Conservation (phyloP, 805 yeast species). For the Candida schatavii region DNA sequence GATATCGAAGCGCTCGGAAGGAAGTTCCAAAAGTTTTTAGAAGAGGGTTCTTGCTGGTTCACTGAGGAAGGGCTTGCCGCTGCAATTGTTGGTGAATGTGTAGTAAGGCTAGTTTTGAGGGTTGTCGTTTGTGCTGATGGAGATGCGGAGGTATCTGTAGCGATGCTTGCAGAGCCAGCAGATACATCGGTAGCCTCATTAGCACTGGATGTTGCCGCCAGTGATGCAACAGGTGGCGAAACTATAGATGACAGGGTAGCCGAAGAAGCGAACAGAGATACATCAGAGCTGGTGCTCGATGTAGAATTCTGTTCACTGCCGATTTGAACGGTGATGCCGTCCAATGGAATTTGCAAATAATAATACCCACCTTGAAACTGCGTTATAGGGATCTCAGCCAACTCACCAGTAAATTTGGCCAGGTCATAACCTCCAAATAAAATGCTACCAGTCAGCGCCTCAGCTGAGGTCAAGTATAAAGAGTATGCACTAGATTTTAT, state of each 20-base stretch:
- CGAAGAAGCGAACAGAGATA: background rate
- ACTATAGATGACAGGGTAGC: background rate
- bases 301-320: background rate
- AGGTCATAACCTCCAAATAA: conserved; percentile 46
- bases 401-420: conserved; percentile 35
- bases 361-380: conserved; percentile 9
- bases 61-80: background rate
- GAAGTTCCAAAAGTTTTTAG: background rate
- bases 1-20: background rate
- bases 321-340: conserved; percentile 13
- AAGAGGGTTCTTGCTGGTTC: too few species aligned
- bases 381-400: conserved; percentile 23
- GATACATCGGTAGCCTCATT: background rate
- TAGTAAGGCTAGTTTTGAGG: background rate
- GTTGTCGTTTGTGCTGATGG: too few species aligned
- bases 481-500: conserved; percentile 44
- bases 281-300: background rate
- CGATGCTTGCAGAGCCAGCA: background rate
- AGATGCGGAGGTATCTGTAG: background rate
- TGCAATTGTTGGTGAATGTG: background rate
- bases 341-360: conserved; percentile 19
- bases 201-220: background rate
- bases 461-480: conserved; percentile 37
- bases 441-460: conserved; percentile 29
- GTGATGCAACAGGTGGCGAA: background rate